Percentiles rank a stretch among this genome's conserved stretches.
phyloP scores from a whole-genome alignment of 164 flowering plant genomes.

The Magnolia officinalis region DNA sequence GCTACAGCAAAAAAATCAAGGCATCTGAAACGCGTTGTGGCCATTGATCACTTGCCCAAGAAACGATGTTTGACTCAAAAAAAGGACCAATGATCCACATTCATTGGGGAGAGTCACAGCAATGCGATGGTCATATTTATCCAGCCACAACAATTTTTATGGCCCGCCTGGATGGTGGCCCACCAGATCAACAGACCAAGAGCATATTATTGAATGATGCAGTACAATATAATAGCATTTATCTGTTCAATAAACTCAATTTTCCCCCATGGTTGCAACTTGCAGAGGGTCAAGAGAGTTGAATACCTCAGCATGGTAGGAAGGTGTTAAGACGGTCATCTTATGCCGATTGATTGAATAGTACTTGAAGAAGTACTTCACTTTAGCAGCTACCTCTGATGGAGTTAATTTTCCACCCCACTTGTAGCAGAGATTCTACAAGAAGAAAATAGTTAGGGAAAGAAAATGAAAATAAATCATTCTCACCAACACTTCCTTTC shows the following conservation, averaged over 20 bases:
- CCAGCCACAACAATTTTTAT: too few relatives aligned
- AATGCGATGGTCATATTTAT: not conserved
- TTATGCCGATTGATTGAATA: conserved; percentile 97
- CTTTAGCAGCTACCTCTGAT: conserved; percentile 78
- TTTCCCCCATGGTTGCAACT: not conserved
- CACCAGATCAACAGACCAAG: not conserved
- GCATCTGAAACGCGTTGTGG: not conserved
- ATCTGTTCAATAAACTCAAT: not conserved
- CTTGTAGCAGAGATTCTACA: conserved; percentile 78
- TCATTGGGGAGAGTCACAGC: not conserved
- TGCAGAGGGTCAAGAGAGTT: not conserved
- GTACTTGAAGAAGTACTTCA: conserved; percentile 91
- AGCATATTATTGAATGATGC: not conserved
- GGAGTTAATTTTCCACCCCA: conserved; percentile 77
- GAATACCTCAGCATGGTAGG: conserved; percentile 92
- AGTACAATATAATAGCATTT: not conserved
- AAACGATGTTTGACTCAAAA: not conserved
- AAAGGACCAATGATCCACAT: not conserved
- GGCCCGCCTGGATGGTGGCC: too few relatives aligned
- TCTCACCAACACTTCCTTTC: not conserved
- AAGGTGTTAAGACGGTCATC: conserved; percentile 93
- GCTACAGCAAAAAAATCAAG: not conserved
- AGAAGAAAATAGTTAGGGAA: not conserved
- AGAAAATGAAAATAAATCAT: not conserved
- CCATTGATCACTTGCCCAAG: not conserved